A percentile compares a stretch with the other conserved stretches of the same genome.
phyloP scores from a whole-genome alignment of 768 basidiomycete genomes.

The Tricholoma sp. region DNA sequence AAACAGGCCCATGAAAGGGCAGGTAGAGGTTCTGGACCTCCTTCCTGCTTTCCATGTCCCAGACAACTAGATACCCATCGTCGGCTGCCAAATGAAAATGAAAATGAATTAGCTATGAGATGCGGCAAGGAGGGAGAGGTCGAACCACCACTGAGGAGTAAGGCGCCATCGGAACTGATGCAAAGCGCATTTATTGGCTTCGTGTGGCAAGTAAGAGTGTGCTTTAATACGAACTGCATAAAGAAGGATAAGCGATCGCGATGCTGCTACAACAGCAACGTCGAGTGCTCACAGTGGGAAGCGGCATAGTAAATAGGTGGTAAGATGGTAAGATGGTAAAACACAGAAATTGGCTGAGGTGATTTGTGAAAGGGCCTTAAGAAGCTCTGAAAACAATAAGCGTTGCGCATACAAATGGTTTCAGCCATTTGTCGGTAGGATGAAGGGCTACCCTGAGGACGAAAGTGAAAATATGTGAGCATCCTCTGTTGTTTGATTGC shows the following conservation, averaged over 20 bases:
- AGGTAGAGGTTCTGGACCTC: neutral
- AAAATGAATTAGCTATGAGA: neutral
- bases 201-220: neutral
- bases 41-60: neutral
- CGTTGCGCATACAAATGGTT: neutral
- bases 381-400: neutral
- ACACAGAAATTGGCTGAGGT: neutral
- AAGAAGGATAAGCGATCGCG: neutral
- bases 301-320: neutral
- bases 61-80: neutral
- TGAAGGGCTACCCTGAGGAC: neutral
- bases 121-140: neutral
- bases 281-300: neutral
- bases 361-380: neutral
- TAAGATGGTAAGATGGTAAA: no score
- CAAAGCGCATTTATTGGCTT: neutral
- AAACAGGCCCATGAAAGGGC: neutral
- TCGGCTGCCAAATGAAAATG: neutral
- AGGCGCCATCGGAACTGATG: neutral
- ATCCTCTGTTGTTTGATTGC: neutral
- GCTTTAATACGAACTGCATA: neutral
- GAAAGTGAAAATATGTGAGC: neutral
- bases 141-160: constrained; percentile 1
- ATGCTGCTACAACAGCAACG: neutral
- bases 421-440: neutral